Evolutionary conservation across 768 basidiomycete species (phyloP), one percentile per base, ranked within the genome.

Genomic region (Collybia nuda): DNA sequence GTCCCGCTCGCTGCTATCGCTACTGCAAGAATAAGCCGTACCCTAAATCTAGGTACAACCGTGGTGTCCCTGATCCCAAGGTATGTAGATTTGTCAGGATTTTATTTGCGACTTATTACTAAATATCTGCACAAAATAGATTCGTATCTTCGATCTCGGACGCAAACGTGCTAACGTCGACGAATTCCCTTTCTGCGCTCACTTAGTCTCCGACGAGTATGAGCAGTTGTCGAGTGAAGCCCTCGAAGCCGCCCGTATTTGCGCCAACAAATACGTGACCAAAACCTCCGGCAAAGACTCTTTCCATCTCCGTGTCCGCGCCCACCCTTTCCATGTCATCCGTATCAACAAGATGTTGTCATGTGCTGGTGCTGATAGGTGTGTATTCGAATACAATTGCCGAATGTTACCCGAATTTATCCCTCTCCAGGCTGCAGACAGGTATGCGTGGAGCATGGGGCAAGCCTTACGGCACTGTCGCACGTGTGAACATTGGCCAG

Each of bases 291-390:
- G 97, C 65, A 98, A 98, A 78, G 96, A 99, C 63, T 91, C 95
- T 4, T 98, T 99, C 94, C 96, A 99, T 70, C 70, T 98, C 71
- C 85, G 96, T 60, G 93, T 99, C 61, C 90, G 94, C 54, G 92
- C 91, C 51, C 96, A 99, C 77, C 97, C 96, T 38, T 97, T 88
- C 92, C 97, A 99, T 70, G 93, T 98, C 63, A 73, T 99, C 75
- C 90, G 97, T 56, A 97, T 97, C 86, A 97, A 98, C 90, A 98
- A 99, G 87, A 98, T 97, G 92, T 90, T 98, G 81, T 90, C 88
- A 52, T 98, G 97, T 69, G 97, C 97, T 62, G 96, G 97, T 61
- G 95, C 97, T 63, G 97, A 99, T 93, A 80, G 92, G 91, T 88
- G 53, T 40, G 82, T 67, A 6, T 5, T n/a, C 44, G 18, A n/a